These are phyloP conservation scores for Hansenula anomala DNA, from an alignment of 1,139 yeast species.

Conservation along the genomic window DNA sequence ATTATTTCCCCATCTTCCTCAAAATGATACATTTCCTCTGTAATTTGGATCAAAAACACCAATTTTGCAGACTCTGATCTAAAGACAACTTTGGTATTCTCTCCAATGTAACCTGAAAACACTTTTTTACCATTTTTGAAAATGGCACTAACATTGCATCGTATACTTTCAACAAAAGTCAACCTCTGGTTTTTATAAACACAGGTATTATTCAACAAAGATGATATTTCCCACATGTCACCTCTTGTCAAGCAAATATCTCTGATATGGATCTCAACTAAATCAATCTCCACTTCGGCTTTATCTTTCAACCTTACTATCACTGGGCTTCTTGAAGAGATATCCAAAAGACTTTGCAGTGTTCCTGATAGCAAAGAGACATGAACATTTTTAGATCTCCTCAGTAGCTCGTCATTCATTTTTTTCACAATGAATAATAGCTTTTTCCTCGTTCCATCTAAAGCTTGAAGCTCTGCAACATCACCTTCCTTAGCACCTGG, in stretches of 20 bases:
- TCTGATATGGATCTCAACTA: conserved; percentile 75
- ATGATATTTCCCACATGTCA: conserved; percentile 87
- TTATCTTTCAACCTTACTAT: conserved; percentile 48
- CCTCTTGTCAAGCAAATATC: conserved; percentile 84
- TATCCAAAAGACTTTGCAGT: conserved; percentile 54
- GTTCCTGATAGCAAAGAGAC: conserved; percentile 63
- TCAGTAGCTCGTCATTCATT: conserved; percentile 28
- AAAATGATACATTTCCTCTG: conserved; percentile 97
- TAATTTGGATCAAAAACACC: conserved; percentile 79
- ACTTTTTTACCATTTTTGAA: conserved; percentile 66
- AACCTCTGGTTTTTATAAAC: conserved; percentile 64
- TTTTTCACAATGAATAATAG: conserved; percentile 41
- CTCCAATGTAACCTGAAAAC: conserved; percentile 66
- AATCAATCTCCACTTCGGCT: conserved; percentile 62
- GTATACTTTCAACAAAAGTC: conserved; percentile 55
- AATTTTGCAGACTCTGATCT: conserved; percentile 88
- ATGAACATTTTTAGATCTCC: conserved; percentile 27
- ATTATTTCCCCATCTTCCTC: conserved; percentile 94
- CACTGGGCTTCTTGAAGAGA: conserved; percentile 63
- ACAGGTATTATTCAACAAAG: conserved; percentile 57
- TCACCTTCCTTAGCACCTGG: conserved; percentile 69
- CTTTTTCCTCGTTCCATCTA: conserved; percentile 29
- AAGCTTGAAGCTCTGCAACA: conserved; percentile 57
- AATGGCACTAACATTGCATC: conserved; percentile 62
- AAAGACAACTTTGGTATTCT: conserved; percentile 73